Evolutionary conservation across 1,284 basidiomycete species (phyloP).

Genomic region (Papiliotrema nemorosa): DNA sequence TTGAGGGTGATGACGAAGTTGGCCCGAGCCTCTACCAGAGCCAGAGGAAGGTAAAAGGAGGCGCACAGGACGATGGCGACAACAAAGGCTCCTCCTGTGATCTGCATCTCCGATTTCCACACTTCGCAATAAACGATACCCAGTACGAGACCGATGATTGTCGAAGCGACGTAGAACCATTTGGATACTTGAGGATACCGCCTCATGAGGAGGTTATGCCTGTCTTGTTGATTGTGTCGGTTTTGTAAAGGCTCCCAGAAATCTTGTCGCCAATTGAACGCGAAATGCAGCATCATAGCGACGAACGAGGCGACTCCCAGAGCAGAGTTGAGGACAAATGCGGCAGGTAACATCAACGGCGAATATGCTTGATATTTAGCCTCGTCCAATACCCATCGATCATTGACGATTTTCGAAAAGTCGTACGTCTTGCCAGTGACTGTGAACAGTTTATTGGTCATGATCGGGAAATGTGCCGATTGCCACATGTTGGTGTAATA

Average conservation of each 20-base stretch:
- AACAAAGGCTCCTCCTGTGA: neutral
- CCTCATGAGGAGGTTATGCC: neutral
- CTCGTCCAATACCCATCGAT: neutral
- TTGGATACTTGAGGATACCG: neutral
- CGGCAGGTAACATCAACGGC: neutral
- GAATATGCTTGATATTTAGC: neutral
- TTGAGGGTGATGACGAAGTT: conserved; percentile 1
- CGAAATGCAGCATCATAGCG: neutral
- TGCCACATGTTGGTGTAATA: neutral
- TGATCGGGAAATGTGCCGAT: neutral
- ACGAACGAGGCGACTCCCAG: neutral
- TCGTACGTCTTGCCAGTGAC: neutral
- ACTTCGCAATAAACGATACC: neutral
- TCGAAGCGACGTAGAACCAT: neutral
- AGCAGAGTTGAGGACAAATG: neutral
- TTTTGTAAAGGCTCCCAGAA: neutral
- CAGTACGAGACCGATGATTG: neutral
- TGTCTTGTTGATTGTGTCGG: neutral
- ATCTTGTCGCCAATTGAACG: neutral
- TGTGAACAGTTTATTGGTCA: neutral
- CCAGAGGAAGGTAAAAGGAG: neutral
- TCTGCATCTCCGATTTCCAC: neutral
- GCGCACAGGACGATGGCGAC: neutral
- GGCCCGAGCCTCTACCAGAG: neutral
- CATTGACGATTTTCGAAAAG: neutral